phyloP scores from a whole-genome alignment of 2,329 filamentous ascomycete genomes.

The Diaporthe citri region DNA sequence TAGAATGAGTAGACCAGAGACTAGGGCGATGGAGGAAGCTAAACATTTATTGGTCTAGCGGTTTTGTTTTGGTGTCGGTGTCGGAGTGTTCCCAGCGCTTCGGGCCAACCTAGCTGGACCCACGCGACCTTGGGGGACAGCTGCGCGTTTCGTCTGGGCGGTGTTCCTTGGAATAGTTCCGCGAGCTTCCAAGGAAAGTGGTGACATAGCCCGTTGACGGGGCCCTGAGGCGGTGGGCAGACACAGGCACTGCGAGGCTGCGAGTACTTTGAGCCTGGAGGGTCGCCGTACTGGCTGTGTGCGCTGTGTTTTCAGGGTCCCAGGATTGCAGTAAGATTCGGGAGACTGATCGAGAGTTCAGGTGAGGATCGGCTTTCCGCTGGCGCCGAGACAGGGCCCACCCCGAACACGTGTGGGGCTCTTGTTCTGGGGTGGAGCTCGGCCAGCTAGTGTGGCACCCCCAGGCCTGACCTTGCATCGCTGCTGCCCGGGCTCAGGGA shows the following conservation, averaged over 20 bases:
- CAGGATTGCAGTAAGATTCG: slow-evolving; percentile 27
- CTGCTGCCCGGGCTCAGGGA: background rate
- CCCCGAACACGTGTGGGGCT: slow-evolving; percentile 20
- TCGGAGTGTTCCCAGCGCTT: slow-evolving; percentile 29
- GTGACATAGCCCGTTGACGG: slow-evolving; percentile 1
- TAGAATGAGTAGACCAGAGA: slow-evolving; percentile 20
- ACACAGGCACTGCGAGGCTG: slow-evolving; percentile 1
- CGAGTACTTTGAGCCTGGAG: background rate
- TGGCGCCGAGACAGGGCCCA: slow-evolving; percentile 24
- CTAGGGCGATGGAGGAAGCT: slow-evolving; percentile 1
- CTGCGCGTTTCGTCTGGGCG: slow-evolving; percentile 18
- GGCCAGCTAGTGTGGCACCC: background rate
- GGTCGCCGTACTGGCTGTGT: background rate
- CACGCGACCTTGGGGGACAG: background rate
- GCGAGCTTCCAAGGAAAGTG: slow-evolving; percentile 1
- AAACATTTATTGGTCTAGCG: slow-evolving; percentile 10
- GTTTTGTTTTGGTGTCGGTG: background rate
- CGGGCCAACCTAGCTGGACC: slow-evolving; percentile 18
- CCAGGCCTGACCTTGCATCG: slow-evolving; percentile 10
- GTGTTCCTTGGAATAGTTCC: slow-evolving; percentile 11
- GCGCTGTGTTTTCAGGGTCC: slow-evolving; percentile 23
- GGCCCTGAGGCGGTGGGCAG: slow-evolving; percentile 5
- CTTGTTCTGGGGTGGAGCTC: slow-evolving; percentile 21
- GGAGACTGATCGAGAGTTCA: slow-evolving; percentile 26
- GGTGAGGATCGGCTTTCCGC: slow-evolving; percentile 31